Conservation (phyloP, 192 early-diverging fungal species). For the Coemansia sp. region DNA sequence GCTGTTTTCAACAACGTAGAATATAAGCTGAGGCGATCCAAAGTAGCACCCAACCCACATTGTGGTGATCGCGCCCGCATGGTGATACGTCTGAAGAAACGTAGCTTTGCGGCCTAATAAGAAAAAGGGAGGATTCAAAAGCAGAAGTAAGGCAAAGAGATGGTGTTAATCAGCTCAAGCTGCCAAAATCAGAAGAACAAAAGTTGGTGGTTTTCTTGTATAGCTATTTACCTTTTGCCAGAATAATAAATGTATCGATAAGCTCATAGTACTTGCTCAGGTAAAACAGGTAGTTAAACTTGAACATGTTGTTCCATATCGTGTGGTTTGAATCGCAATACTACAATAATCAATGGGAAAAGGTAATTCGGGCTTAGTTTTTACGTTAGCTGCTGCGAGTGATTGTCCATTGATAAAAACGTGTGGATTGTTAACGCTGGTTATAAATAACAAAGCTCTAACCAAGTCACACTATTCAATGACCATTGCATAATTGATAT, state of each 20-base stretch:
- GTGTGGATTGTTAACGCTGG: neutral
- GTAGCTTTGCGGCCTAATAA: conserved; percentile 63
- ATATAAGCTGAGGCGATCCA: conserved; percentile 77
- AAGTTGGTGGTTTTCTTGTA: too few species aligned
- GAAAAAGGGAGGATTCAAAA: neutral
- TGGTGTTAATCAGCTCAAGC: too few species aligned
- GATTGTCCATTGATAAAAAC: neutral
- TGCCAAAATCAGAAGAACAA: too few species aligned
- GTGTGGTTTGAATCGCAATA: conserved; percentile 66
- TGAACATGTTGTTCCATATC: conserved; percentile 74
- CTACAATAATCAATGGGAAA: conserved; percentile 16
- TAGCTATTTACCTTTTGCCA: conserved; percentile 61
- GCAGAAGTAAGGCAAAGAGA: too few species aligned
- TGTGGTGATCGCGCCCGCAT: conserved; percentile 83
- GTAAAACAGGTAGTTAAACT: conserved; percentile 86
- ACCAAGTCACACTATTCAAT: neutral
- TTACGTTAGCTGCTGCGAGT: neutral
- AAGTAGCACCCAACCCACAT: conserved; percentile 87
- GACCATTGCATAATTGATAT: too few species aligned
- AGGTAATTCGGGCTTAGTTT: neutral
- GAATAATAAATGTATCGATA: conserved; percentile 83
- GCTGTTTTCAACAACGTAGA: conserved; percentile 77
- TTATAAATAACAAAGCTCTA: neutral
- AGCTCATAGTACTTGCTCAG: conserved; percentile 88
- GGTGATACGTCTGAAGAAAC: conserved; percentile 86